phyloP scores from a whole-genome alignment of 306 rosid species.

The Trichosanthes truncata region DNA sequence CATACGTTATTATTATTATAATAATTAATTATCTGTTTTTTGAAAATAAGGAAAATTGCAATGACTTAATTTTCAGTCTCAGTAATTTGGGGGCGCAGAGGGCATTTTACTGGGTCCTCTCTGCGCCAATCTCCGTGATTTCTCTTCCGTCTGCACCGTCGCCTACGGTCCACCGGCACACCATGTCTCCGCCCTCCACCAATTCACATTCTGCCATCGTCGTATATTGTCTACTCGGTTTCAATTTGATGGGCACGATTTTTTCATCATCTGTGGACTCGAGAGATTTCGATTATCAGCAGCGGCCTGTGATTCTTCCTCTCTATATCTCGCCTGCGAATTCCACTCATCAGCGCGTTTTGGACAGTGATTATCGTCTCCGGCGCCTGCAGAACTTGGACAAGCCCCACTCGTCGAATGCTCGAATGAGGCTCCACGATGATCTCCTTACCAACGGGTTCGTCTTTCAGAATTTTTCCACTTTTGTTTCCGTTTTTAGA shows the following conservation, averaged over 20 bases:
- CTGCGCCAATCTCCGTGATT: constrained; percentile 1
- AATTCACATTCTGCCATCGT: not conserved
- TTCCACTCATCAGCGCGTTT: constrained; percentile 12
- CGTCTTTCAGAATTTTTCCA: not conserved
- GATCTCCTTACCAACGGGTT: constrained; percentile 42
- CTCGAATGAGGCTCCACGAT: constrained; percentile 40
- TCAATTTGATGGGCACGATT: not conserved
- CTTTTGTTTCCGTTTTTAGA: not conserved
- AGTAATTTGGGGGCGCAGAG: constrained; percentile 10
- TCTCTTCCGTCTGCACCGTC: not conserved
- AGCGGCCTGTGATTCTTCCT: constrained; percentile 34
- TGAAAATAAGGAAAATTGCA: too few relatives aligned
- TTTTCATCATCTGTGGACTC: constrained; percentile 8
- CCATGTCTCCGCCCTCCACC: constrained; percentile 19
- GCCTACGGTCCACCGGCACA: not conserved
- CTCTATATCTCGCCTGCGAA: constrained; percentile 21
- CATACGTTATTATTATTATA: too few relatives aligned
- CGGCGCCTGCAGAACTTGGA: constrained; percentile 28
- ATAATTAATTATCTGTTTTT: too few relatives aligned
- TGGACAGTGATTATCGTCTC: constrained; percentile 12
- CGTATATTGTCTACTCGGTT: not conserved
- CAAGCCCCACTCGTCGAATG: constrained; percentile 12
- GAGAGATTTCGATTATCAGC: constrained; percentile 3
- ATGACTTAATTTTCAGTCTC: not conserved
- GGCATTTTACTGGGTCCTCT: constrained; percentile 24